Base-by-base conservation (phyloP, 257 asterid genomes). In the Solanum tacnaense region DNA sequence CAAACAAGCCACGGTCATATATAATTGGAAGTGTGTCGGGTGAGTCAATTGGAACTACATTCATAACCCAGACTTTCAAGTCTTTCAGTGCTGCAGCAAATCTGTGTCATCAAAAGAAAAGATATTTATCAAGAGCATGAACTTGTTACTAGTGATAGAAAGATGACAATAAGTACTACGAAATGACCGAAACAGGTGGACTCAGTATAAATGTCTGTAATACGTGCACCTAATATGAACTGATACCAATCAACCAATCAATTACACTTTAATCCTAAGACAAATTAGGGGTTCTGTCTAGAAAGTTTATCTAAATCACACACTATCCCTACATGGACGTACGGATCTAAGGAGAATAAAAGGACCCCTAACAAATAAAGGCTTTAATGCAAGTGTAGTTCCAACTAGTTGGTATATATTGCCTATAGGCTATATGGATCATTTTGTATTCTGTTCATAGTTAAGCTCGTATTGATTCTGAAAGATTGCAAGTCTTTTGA, bases 11-110 rank as follows among this genome's bases (percentile, higher is more conserved):
- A 32, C 89, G 87, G n/a, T 87, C 89, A 44, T 81, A 87, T 41
- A 87, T 87, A 18, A 87, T 72, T 60, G 89, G 89, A 31, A 87
- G 89, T 46, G 89, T 87, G 62, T 87, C 89, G 2, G 89, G 89
- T 5, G 87, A 81, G 74, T 87, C 87, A 25, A 87, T 70, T 10
- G 89, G 87, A 46, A 87, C 89, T 44, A 87, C 82, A 71, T 87
- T 82, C 83, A 87, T 87, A 34, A 87, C 89, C 89, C 89, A 87
- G 58, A 87, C 86, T 81, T 87, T 81, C 87, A 87, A 81, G 60
- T 87, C 87, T 68, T 67, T 87, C 83, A 87, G 60, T 39, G 89
- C 89, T 29, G 89, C 87, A 81, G 89, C 89, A 68, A 87, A 87
- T 87, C 89, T 87, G 79, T 46, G 65, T 85, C 62, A 7, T 41